phyloP scores from a whole-genome alignment of 2,329 filamentous ascomycete genomes.

The Phoma sp. region DNA sequence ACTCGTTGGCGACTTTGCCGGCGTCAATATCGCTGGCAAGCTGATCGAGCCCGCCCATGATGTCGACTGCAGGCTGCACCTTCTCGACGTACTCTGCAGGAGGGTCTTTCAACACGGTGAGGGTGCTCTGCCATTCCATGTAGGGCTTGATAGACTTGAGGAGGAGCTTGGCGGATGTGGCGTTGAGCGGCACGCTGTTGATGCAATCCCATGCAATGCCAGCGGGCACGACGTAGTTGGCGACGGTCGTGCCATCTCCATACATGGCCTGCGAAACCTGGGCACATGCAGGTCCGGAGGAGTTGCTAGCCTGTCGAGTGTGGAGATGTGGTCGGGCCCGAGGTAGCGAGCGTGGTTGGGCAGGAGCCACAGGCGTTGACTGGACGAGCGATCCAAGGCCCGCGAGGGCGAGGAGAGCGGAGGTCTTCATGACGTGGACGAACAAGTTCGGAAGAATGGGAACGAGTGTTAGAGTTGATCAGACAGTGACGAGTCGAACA shows the following conservation, averaged over 20 bases:
- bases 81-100: constrained; percentile 55
- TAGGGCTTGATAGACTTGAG: constrained; percentile 51
- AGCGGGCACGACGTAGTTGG: constrained; percentile 47
- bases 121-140: constrained; percentile 55
- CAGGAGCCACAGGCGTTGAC: constrained; percentile 34
- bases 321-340: constrained; percentile 21
- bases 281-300: constrained; percentile 37
- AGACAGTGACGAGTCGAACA: constrained; percentile 9
- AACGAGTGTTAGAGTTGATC: constrained; percentile 4
- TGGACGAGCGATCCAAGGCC: constrained; percentile 29
- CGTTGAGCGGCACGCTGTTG: constrained; percentile 53
- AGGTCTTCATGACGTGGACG: constrained; percentile 30
- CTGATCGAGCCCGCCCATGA: constrained; percentile 49
- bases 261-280: constrained; percentile 42
- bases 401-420: constrained; percentile 27
- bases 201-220: constrained; percentile 54
- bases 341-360: constrained; percentile 20
- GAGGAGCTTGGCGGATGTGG: constrained; percentile 47
- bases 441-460: constrained; percentile 1
- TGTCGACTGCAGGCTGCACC: constrained; percentile 53
- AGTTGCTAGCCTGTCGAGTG: constrained; percentile 32
- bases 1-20: constrained; percentile 49
- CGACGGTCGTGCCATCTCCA: constrained; percentile 18
- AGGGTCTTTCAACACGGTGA: constrained; percentile 51
- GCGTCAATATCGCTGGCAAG: constrained; percentile 47